phyloP scores from a whole-genome alignment of 805 yeast genomes.

The Pichia paraexigua region DNA sequence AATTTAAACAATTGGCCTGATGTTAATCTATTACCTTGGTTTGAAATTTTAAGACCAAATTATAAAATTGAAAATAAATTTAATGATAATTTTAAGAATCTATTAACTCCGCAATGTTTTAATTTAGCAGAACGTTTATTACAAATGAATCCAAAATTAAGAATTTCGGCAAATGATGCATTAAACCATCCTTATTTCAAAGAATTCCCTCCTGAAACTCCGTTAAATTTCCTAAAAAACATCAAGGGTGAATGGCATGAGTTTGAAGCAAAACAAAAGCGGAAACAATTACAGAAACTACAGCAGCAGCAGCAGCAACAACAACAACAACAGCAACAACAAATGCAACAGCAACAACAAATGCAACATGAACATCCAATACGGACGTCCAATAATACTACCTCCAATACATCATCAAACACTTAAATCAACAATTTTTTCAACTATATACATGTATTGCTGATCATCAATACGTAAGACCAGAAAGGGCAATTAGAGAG shows the following conservation, averaged over 20 bases:
- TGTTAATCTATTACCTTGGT: slow-evolving; percentile 83
- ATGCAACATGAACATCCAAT: background rate
- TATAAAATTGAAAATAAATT: slow-evolving; percentile 32
- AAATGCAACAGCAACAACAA: slow-evolving; percentile 38
- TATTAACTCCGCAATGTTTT: slow-evolving; percentile 45
- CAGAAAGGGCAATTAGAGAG: background rate
- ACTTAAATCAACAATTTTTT: too few relatives aligned
- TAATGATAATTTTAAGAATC: slow-evolving; percentile 31
- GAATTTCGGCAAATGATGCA: slow-evolving; percentile 66
- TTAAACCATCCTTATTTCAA: slow-evolving; percentile 62
- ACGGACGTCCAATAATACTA: background rate
- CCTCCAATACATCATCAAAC: background rate
- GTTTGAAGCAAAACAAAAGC: slow-evolving; percentile 80
- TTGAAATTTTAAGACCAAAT: slow-evolving; percentile 68
- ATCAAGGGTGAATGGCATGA: slow-evolving; percentile 92
- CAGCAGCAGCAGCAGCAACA: slow-evolving; percentile 50
- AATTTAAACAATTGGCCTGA: slow-evolving; percentile 65
- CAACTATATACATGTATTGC: too few relatives aligned
- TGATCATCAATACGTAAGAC: background rate
- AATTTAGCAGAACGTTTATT: slow-evolving; percentile 60
- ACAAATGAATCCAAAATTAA: slow-evolving; percentile 54
- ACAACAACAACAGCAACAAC: slow-evolving; percentile 35
- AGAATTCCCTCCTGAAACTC: slow-evolving; percentile 59
- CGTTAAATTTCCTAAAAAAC: slow-evolving; percentile 45
- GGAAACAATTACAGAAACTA: slow-evolving; percentile 32